These are phyloP conservation scores for Fomitopsis palustris DNA, from an alignment of 1,284 basidiomycete genomes.

Conservation along the genomic window DNA sequence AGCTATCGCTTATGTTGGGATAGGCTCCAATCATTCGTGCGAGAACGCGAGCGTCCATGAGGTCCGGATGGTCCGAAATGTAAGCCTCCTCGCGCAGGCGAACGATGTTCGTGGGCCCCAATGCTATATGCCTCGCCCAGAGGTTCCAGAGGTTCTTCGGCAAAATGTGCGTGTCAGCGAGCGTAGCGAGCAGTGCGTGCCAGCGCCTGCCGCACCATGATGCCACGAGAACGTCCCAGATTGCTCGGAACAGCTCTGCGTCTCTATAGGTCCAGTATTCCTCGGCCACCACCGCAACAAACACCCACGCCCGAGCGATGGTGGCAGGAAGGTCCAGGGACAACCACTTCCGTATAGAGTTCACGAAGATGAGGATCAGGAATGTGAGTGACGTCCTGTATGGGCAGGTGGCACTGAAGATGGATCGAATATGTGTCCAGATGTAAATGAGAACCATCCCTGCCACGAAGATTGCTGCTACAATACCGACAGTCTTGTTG, in stretches of 20 bases:
- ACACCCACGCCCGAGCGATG: neutral
- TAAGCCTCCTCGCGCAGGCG: neutral
- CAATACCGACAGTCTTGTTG: slow-evolving; percentile 5
- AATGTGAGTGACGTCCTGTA: slow-evolving; percentile 13
- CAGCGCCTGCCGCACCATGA: neutral
- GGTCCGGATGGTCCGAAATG: neutral
- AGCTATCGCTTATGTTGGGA: neutral
- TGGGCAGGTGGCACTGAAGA: slow-evolving; percentile 12
- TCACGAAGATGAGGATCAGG: slow-evolving; percentile 3
- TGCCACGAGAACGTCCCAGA: neutral
- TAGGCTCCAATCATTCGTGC: slow-evolving; percentile 1
- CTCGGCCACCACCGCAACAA: neutral
- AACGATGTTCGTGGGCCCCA: neutral
- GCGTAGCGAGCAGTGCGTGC: neutral
- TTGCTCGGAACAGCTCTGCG: neutral
- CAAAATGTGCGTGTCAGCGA: neutral
- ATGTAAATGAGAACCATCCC: slow-evolving; percentile 5
- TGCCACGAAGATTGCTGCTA: neutral
- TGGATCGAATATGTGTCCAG: slow-evolving; percentile 7
- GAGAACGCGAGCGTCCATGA: neutral
- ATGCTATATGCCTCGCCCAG: neutral
- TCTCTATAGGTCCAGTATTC: neutral
- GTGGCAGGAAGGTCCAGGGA: neutral
- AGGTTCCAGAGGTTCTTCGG: neutral
- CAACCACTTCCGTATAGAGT: neutral